A percentile compares a stretch with the other conserved stretches of the same genome.
Conservation (phyloP, 2,329 filamentous ascomycete species). For the Colletotrichum graminicola region DNA sequence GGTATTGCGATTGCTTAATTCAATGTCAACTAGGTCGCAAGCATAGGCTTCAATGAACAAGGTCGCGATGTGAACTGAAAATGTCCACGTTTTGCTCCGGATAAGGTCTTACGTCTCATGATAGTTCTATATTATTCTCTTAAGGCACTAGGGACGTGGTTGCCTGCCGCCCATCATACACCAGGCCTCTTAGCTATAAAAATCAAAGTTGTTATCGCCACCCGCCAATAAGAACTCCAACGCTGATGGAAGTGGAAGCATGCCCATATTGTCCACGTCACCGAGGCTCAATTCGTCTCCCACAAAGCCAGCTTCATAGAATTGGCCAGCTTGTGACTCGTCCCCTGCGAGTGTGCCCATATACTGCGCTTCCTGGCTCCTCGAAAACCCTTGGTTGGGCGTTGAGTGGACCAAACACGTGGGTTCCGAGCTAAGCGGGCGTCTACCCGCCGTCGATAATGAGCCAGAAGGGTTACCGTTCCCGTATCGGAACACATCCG, state of each 20-base stretch:
- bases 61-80: too few relatives aligned
- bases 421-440: slow-evolving; percentile 1
- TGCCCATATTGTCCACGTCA: slow-evolving; percentile 40
- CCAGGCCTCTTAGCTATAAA: not conserved
- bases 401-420: not conserved
- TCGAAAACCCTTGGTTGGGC: not conserved
- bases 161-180: not conserved
- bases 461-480: not conserved
- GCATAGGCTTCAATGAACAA: too few relatives aligned
- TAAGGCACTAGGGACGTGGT: not conserved
- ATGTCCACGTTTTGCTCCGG: too few relatives aligned
- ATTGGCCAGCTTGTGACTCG: not conserved
- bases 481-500: not conserved
- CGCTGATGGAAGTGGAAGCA: slow-evolving; percentile 48
- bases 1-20: not conserved
- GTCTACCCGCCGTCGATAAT: not conserved
- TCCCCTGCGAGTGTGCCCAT: not conserved
- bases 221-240: slow-evolving; percentile 51
- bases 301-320: slow-evolving; percentile 14
- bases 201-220: slow-evolving; percentile 40
- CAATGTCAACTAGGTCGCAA: too few relatives aligned
- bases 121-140: not conserved
- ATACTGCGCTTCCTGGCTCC: slow-evolving; percentile 8
- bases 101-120: too few relatives aligned
- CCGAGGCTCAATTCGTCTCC: slow-evolving; percentile 33